phyloP scores from a whole-genome alignment of 192 early-diverging fungal genomes.

The Backusella australiensis region DNA sequence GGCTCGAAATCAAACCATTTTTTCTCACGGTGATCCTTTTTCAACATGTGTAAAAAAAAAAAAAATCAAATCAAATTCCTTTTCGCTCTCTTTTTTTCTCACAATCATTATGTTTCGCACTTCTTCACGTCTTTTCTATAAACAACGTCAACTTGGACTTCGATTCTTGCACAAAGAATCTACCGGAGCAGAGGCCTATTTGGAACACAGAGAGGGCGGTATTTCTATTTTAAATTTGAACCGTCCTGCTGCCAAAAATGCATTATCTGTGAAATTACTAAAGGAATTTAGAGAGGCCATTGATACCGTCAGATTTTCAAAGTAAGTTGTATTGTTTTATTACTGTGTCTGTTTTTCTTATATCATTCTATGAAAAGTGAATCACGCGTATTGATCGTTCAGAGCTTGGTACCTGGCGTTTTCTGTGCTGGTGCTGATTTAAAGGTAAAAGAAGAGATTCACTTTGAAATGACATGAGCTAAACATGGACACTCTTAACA shows the following conservation, averaged over 20 bases:
- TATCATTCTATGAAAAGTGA: conserved; percentile 30
- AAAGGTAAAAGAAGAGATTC: conserved; percentile 53
- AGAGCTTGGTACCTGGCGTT: conserved; percentile 73
- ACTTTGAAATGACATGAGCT: neutral
- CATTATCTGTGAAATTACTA: conserved; percentile 80
- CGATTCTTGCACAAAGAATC: neutral
- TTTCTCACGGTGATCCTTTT: neutral
- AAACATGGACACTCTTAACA: neutral
- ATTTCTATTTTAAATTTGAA: conserved; percentile 82
- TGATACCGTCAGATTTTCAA: conserved; percentile 59
- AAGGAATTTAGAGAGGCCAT: conserved; percentile 66
- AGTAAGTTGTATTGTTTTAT: conserved; percentile 36
- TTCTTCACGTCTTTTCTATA: neutral
- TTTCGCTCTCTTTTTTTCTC: neutral
- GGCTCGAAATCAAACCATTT: neutral
- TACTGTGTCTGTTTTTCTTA: neutral
- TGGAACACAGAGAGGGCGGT: conserved; percentile 52
- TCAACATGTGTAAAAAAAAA: neutral
- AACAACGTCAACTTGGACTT: neutral
- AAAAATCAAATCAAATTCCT: neutral
- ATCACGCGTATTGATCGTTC: conserved; percentile 77
- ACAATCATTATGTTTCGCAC: neutral
- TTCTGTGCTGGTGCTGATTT: conserved; percentile 97
- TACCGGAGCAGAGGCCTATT: conserved; percentile 31
- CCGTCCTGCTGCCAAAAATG: conserved; percentile 85